These are phyloP conservation scores for Pontederia paniculata DNA, from an alignment of 176 grass and related monocot genomes.

Conservation along the genomic window DNA sequence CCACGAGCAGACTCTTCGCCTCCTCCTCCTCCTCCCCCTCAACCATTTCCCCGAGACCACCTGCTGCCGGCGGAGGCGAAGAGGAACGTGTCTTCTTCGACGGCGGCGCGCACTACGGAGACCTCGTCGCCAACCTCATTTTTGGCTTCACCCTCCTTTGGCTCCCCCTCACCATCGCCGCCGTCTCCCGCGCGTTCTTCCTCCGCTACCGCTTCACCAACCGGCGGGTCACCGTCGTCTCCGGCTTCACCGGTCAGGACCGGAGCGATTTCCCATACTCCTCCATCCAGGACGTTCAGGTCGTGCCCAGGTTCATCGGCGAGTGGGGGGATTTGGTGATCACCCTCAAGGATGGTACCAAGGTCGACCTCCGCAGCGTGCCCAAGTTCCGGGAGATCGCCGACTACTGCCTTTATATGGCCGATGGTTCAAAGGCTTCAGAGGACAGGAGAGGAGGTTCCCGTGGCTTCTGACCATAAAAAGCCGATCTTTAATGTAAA, in stretches of 20 bases:
- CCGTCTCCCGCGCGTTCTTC: constrained; percentile 70
- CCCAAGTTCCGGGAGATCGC: constrained; percentile 90
- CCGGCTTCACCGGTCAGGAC: constrained; percentile 69
- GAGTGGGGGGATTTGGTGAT: constrained; percentile 96
- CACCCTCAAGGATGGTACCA: constrained; percentile 78
- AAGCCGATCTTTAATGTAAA: neutral
- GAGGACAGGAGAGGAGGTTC: neutral
- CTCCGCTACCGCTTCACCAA: constrained; percentile 92
- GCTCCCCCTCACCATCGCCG: constrained; percentile 84
- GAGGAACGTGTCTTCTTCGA: constrained; percentile 79
- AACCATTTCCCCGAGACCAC: constrained; percentile 12
- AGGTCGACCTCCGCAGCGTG: constrained; percentile 93
- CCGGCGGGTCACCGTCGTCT: constrained; percentile 71
- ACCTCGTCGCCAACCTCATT: constrained; percentile 67
- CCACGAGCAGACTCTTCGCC: neutral
- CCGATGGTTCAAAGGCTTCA: constrained; percentile 3
- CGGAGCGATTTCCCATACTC: constrained; percentile 87
- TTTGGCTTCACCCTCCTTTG: constrained; percentile 78
- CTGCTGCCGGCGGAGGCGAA: neutral
- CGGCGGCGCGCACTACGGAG: constrained; percentile 79
- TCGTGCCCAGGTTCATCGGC: constrained; percentile 81
- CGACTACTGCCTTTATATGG: constrained; percentile 62
- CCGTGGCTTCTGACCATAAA: constrained; percentile 1
- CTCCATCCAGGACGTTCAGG: constrained; percentile 41
- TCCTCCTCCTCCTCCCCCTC: constrained; percentile 16